These are phyloP conservation scores for Diaporthe aspalathi DNA, from an alignment of 2,329 filamentous ascomycete genomes.

Conservation along the genomic window DNA sequence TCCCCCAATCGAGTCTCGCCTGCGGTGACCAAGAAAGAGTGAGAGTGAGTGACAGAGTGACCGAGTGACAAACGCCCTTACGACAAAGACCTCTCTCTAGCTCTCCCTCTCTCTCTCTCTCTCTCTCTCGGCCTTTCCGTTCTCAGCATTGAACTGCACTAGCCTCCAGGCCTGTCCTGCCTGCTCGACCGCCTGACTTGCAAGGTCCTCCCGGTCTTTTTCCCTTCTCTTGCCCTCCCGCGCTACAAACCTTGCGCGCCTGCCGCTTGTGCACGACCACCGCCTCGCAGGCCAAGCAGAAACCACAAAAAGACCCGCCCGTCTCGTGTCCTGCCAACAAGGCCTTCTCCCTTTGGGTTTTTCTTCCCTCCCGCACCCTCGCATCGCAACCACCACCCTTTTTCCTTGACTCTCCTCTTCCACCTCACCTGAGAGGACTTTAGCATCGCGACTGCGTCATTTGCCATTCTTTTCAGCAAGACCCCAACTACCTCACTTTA, in stretches of 20 bases:
- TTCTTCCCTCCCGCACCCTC: constrained; percentile 17
- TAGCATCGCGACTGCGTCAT: constrained; percentile 36
- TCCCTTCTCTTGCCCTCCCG: neutral
- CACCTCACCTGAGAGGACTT: constrained; percentile 34
- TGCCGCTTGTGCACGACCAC: constrained; percentile 33
- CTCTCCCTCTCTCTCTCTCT: too few species aligned
- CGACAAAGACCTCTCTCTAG: constrained; percentile 24
- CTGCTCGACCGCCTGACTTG: constrained; percentile 9
- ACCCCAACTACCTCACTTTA: constrained; percentile 31
- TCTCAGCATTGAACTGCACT: constrained; percentile 26
- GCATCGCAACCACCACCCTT: constrained; percentile 28
- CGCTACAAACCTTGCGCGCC: constrained; percentile 33
- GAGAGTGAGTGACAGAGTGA: neutral
- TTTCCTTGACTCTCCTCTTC: constrained; percentile 33
- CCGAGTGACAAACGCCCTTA: neutral
- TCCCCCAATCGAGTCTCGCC: neutral
- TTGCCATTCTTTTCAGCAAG: constrained; percentile 35
- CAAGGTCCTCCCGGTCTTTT: constrained; percentile 33
- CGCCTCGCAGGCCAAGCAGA: constrained; percentile 15
- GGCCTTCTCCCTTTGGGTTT: constrained; percentile 7
- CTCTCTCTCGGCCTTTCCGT: constrained; percentile 27
- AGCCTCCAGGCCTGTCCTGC: constrained; percentile 23
- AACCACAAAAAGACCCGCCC: constrained; percentile 33
- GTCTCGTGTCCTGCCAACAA: constrained; percentile 29
- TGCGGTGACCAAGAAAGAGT: constrained; percentile 23